Conservation (phyloP, 2,329 filamentous ascomycete genomes). For the Stemphylium lycopersici region DNA sequence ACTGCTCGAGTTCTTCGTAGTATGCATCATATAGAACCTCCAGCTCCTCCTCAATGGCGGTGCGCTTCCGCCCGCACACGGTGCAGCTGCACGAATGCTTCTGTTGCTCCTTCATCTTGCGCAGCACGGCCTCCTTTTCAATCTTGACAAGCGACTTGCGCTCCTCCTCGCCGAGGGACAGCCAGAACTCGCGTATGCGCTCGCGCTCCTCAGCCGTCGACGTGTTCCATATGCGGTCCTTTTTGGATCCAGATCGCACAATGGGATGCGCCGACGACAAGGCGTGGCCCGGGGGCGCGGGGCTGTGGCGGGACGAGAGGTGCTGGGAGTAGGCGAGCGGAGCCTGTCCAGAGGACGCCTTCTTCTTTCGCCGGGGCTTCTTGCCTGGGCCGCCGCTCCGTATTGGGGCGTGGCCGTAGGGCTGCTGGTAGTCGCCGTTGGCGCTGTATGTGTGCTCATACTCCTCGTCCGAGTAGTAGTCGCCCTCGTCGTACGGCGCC, state of each 20-base stretch:
- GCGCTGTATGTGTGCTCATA: conserved; percentile 42
- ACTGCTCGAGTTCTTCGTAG: conserved; percentile 97
- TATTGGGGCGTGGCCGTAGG: conserved; percentile 32
- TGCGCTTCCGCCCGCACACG: conserved; percentile 93
- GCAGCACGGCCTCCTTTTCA: conserved; percentile 95
- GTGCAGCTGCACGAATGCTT: conserved; percentile 99
- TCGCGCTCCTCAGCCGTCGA: conserved; percentile 93
- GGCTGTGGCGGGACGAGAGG: conserved; percentile 43
- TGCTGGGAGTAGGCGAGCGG: conserved; percentile 40
- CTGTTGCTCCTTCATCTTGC: conserved; percentile 99
- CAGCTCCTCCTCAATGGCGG: conserved; percentile 95
- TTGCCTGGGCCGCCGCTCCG: conserved; percentile 27
- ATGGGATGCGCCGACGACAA: conserved; percentile 50
- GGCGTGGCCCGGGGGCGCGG: conserved; percentile 49
- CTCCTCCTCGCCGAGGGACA: conserved; percentile 90
- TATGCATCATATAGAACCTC: conserved; percentile 98
- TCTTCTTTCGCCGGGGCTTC: conserved; percentile 75
- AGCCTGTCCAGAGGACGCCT: conserved; percentile 49
- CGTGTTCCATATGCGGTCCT: conserved; percentile 96
- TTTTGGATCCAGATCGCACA: conserved; percentile 57
- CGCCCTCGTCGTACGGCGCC: conserved; percentile 39
- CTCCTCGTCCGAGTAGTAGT: conserved; percentile 52
- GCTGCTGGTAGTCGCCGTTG: conserved; percentile 41
- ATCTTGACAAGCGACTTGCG: conserved; percentile 95
- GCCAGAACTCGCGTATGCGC: conserved; percentile 98